Base-by-base conservation (phyloP, 257 asterid genomes). In the Galeopsis tetrahit region DNA sequence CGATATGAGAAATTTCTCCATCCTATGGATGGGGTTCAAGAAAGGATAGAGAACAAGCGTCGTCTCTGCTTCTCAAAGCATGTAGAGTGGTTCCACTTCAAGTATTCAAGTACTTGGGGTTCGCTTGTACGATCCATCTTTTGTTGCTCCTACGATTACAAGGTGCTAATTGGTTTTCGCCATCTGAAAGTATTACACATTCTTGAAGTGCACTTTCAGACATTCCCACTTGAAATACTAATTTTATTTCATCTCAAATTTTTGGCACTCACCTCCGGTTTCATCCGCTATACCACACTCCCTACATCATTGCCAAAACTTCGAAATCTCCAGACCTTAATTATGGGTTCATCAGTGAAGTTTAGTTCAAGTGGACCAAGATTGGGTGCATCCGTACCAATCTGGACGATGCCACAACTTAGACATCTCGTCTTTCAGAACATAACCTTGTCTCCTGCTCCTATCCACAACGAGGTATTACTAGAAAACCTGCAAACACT, bases 51-150 rank as follows among this genome's bases (percentile, higher is more conserved):
- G 66, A 32, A 52, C 0, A 73, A 73, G 43, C 78, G 67, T 10
- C 78, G 78, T 8, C 62, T 74, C 4, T 65, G 52, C 52, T 74
- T 66, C 49, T 65, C 78, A 33, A 74, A 74, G n/a, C 44, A 10
- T 3, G 72, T 56, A 0, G 78, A 74, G 13, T 65, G 72, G 67
- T 65, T 65, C 15, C 78, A 74, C 15, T 74, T 74, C 17, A 64
- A 34, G 78, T 65, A 33, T 34, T 58, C 78, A 7, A 32, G 15
- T 10, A 3, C 72, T 46, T 11, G 63, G 9, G 4, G 31, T 3
- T 66, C 59, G 4, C 40, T 55, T 10, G 42, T 10, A 13, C 61
- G 68, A 1, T 74, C 78, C 17, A 17, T 74, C 60, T 74, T 74
- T 34, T 65, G 73, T 43, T 65, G 42, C 58, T 65, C 71, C 0